phyloP scores from a whole-genome alignment of 1,139 yeast species.

The Zhuliangozyma blackwelliae region DNA sequence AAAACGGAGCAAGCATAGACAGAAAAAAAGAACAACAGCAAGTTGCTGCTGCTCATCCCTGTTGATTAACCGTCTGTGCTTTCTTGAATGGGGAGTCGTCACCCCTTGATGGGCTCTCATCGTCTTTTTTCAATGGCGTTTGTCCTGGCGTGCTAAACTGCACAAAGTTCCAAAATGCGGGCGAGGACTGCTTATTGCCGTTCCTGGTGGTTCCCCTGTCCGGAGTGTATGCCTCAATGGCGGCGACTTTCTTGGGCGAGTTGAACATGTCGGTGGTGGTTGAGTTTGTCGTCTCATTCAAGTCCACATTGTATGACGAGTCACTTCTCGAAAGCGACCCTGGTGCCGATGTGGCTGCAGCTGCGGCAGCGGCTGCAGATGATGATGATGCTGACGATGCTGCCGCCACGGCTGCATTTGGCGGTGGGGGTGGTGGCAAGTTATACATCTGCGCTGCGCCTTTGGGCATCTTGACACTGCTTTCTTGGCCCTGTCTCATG shows the following conservation, averaged over 20 bases:
- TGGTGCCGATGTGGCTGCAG: neutral
- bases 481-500: slow-evolving; percentile 23
- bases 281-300: too few species aligned
- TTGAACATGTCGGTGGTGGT: slow-evolving; percentile 29
- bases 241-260: slow-evolving; percentile 55
- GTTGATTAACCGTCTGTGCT: too few species aligned
- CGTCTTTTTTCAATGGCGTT: slow-evolving; percentile 22
- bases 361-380: neutral
- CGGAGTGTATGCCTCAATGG: slow-evolving; percentile 79
- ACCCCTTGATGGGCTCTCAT: too few species aligned
- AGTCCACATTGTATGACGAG: too few species aligned
- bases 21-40: too few species aligned
- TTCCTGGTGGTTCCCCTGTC: slow-evolving; percentile 56
- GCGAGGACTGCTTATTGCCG: slow-evolving; percentile 48
- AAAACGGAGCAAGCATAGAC: too few species aligned
- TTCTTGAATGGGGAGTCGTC: too few species aligned
- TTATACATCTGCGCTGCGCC: slow-evolving; percentile 27
- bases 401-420: slow-evolving; percentile 6
- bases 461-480: slow-evolving; percentile 30
- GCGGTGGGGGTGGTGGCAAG: slow-evolving; percentile 34
- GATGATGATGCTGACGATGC: neutral
- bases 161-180: slow-evolving; percentile 76
- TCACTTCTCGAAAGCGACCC: neutral
- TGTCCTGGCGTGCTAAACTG: slow-evolving; percentile 70
- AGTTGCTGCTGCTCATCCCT: too few species aligned